Percentiles rank a stretch among this genome's conserved stretches.
Conservation (phyloP, 2,329 filamentous ascomycete genomes). For the Aureobasidium vineae region DNA sequence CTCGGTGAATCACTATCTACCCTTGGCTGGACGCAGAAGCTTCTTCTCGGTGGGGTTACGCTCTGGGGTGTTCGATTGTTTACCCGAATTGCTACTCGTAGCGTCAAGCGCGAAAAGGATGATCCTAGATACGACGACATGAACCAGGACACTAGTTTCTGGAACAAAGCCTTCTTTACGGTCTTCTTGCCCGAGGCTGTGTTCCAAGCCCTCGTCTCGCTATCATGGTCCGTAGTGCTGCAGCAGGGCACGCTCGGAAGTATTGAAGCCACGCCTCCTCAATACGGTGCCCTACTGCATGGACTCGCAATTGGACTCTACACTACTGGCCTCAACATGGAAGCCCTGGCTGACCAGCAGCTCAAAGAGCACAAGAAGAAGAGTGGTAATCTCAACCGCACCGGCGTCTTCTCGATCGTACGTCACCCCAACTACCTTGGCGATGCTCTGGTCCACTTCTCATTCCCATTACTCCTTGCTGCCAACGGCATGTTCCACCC, state of each 20-base stretch:
- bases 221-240: conserved; percentile 59
- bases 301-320: conserved; percentile 51
- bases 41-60: conserved; percentile 57
- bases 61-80: conserved; percentile 59
- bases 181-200: conserved; percentile 58
- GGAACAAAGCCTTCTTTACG: conserved; percentile 56
- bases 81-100: conserved; percentile 53
- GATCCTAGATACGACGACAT: conserved; percentile 55
- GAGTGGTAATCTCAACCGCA: conserved; percentile 48
- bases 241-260: conserved; percentile 15
- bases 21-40: conserved; percentile 55
- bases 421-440: conserved; percentile 64
- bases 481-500: conserved; percentile 56
- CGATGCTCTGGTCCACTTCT: conserved; percentile 58
- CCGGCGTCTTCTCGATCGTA: conserved; percentile 62
- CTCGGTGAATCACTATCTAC: conserved; percentile 48
- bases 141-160: conserved; percentile 56
- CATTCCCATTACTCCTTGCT: conserved; percentile 59
- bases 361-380: conserved; percentile 52
- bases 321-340: conserved; percentile 55
- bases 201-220: conserved; percentile 56
- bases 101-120: conserved; percentile 53
- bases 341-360: conserved; percentile 58
- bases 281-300: conserved; percentile 8
- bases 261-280: conserved; percentile 38